Base-by-base conservation (phyloP, 2,329 filamentous ascomycete genomes). In the Gremmenia infestans region DNA sequence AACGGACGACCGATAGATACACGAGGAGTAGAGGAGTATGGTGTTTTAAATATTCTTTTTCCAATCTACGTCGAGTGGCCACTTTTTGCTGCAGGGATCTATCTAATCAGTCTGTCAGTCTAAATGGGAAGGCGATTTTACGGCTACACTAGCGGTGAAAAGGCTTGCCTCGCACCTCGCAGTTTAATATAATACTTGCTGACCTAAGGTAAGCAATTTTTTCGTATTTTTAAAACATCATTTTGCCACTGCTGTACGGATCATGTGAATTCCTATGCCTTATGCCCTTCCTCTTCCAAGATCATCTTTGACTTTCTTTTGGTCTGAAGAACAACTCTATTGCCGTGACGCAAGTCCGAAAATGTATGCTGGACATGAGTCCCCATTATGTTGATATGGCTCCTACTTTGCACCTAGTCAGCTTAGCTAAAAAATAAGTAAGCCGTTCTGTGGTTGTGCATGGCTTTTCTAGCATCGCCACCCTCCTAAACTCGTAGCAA, bases 11-110 rank as follows among this genome's bases (percentile, higher is more conserved):
- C 7, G 22, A 19, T 17, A 12, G 12, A 6, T 19, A 3, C 28
- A 3, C 28, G 9, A 32, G 28, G n/a, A 39, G 43, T 3, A 42
- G 12, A 32, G 42, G 12, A 32, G 42, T 22, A 32, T 40, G 22
- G 42, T 47, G 23, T 28, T 48, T 57, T 50, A 57, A 57, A 48
- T 51, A 42, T 54, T n/a, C n/a, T 54, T 57, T 54, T 45, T 36
- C 28, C 17, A 23, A 45, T 50, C 53, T 32, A 47, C 50, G 36
- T 53, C 36, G 25, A 45, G 55, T 57, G 50, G 46, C 50, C 49
- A 46, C 53, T 47, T 17, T 48, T 46, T 51, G n/a, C 51, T 35
- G 51, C 55, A 57, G 51, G 55, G 55, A 35, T 54, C n/a, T 22
- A 35, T 54, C n/a, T 22, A 40, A 48, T 40, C 11, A 45, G 19